Conservation (phyloP, 768 basidiomycete species). For the Lentinula sp. region DNA sequence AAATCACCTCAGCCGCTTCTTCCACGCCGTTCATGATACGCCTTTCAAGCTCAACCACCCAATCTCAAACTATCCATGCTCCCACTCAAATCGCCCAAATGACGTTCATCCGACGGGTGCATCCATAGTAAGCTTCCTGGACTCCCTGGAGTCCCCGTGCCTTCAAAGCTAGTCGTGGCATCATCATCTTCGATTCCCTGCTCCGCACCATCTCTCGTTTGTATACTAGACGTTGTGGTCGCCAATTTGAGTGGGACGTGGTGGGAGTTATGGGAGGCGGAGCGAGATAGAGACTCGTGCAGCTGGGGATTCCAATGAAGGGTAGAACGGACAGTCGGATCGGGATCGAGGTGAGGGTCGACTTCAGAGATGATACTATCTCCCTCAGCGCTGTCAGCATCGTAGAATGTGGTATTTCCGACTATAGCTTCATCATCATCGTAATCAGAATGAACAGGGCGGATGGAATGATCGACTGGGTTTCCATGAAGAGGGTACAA, state of each 20-base stretch:
- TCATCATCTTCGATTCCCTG: background rate
- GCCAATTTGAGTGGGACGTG: background rate
- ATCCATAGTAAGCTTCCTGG: background rate
- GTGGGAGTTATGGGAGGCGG: background rate
- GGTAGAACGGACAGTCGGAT: background rate
- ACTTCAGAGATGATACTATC: constrained; percentile 2
- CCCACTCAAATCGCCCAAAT: background rate
- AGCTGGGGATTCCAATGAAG: background rate
- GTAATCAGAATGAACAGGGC: background rate
- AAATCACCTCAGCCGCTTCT: too few relatives aligned
- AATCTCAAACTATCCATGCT: background rate
- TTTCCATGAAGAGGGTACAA: too few relatives aligned
- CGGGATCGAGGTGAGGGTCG: background rate
- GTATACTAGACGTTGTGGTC: background rate
- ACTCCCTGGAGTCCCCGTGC: constrained; percentile 1
- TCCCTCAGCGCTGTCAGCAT: background rate
- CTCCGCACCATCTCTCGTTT: background rate
- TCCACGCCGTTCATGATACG: too few relatives aligned
- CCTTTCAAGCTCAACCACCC: background rate
- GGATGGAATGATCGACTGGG: background rate
- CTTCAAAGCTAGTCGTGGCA: background rate
- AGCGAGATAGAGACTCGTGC: background rate
- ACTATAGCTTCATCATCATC: background rate
- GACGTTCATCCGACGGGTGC: background rate
- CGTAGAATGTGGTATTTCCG: background rate